These are phyloP conservation scores for Zizania latifolia DNA, from an alignment of 176 grass and related monocot species.

Conservation along the genomic window DNA sequence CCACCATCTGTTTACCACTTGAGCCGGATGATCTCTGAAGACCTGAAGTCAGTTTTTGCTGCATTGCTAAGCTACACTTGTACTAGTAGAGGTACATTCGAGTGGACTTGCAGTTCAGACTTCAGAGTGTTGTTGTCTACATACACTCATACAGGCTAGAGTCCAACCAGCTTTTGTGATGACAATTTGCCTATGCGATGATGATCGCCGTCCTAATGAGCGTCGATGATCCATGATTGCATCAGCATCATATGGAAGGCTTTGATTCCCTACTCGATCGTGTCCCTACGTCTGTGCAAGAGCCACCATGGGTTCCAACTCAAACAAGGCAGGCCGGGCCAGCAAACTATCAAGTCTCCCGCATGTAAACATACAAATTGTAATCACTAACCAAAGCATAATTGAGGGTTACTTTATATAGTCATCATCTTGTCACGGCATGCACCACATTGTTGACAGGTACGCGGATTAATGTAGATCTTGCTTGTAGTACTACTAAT, in stretches of 20 bases:
- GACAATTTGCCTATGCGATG: not conserved
- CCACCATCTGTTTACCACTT: no score
- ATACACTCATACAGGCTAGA: not conserved
- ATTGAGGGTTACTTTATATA: not conserved
- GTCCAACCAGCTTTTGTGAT: not conserved
- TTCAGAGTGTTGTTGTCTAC: not conserved
- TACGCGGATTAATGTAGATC: constrained; percentile 9
- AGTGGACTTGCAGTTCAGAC: no score
- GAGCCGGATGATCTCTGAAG: not conserved
- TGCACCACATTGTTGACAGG: not conserved
- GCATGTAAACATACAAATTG: not conserved
- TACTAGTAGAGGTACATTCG: not conserved
- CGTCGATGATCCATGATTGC: constrained; percentile 32
- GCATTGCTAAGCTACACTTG: constrained; percentile 3
- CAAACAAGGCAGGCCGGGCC: not conserved
- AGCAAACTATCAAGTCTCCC: not conserved
- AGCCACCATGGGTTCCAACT: constrained; percentile 8
- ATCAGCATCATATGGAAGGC: constrained; percentile 7
- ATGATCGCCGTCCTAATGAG: constrained; percentile 27
- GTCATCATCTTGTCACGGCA: constrained; percentile 15
- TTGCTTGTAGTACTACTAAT: not conserved
- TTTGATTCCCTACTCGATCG: constrained; percentile 18
- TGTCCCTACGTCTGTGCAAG: constrained; percentile 9
- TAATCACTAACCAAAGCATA: not conserved
- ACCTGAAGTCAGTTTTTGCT: not conserved